Percentiles rank a stretch among this genome's conserved stretches.
Conservation (phyloP, 306 rosid species). For the Lathyrus aphaca region DNA sequence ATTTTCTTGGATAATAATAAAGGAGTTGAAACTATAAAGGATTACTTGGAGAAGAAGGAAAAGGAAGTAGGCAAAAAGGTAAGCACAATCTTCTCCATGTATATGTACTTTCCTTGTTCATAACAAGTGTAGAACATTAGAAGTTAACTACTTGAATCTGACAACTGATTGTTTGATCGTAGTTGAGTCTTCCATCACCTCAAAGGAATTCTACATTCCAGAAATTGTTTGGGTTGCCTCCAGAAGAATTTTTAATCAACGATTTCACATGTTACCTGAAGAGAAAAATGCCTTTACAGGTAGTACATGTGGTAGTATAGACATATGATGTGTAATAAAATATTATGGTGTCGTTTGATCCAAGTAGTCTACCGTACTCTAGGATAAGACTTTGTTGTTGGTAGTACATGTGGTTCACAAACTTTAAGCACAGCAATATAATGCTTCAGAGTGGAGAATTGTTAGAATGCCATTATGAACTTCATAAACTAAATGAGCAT, state of each 20-base stretch:
- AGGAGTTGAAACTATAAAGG: conserved; percentile 81
- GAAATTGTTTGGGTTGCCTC: conserved; percentile 78
- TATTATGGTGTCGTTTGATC: no score
- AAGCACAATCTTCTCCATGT: conserved; percentile 23
- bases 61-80: conserved; percentile 99
- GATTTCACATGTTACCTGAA: conserved; percentile 77
- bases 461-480: conserved; percentile 1
- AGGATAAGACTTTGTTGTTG: no score
- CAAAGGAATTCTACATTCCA: conserved; percentile 87
- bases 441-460: conserved; percentile 13
- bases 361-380: no score
- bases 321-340: no score
- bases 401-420: not conserved
- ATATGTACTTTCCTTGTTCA: conserved; percentile 4
- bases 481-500: conserved; percentile 26
- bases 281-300: conserved; percentile 86
- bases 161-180: conserved; percentile 41
- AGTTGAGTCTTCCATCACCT: conserved; percentile 84
- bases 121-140: conserved; percentile 7
- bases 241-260: conserved; percentile 87
- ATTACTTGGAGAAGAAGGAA: conserved; percentile 83
- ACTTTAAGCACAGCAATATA: conserved; percentile 1
- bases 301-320: conserved; percentile 28
- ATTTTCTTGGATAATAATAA: conserved; percentile 78
- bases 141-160: conserved; percentile 29